Percentiles rank a stretch among this genome's conserved stretches.
phyloP scores from a whole-genome alignment of 192 early-diverging fungal genomes.

The Entomortierella parvispora region DNA sequence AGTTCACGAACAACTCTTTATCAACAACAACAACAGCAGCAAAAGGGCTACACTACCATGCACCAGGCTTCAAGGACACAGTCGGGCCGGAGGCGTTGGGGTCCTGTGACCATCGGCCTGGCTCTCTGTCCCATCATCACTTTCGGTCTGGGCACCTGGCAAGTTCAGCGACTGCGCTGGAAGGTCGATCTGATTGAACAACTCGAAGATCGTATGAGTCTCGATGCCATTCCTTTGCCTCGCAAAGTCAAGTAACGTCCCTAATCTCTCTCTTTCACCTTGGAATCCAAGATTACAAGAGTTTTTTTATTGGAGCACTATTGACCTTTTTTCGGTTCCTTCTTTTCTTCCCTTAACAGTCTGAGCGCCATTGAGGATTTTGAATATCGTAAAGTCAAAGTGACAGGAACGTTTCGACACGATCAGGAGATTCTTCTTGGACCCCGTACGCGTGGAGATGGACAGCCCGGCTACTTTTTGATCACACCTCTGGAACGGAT shows the following conservation, averaged over 20 bases:
- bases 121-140: slow-evolving; percentile 64
- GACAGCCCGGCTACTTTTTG: slow-evolving; percentile 75
- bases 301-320: no score
- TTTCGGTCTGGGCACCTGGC: slow-evolving; percentile 87
- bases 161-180: slow-evolving; percentile 88
- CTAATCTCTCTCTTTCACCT: not conserved
- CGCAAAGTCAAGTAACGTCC: slow-evolving; percentile 63
- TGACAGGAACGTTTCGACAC: slow-evolving; percentile 75
- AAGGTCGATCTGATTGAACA: slow-evolving; percentile 85
- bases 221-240: slow-evolving; percentile 75
- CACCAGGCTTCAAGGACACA: slow-evolving; percentile 33
- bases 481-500: slow-evolving; percentile 81
- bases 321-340: not conserved
- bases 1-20: no score
- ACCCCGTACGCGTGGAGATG: slow-evolving; percentile 72
- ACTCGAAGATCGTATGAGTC: slow-evolving; percentile 67
- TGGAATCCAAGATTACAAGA: not conserved
- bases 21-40: not conserved
- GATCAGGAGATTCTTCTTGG: slow-evolving; percentile 87
- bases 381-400: slow-evolving; percentile 81
- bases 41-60: slow-evolving; percentile 12
- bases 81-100: slow-evolving; percentile 37
- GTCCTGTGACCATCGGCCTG: slow-evolving; percentile 42
- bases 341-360: slow-evolving; percentile 24
- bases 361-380: slow-evolving; percentile 61